Evolutionary conservation across 1,284 basidiomycete species (phyloP), one percentile per base, ranked within the genome.

Genomic region (Marasmius oreades): DNA sequence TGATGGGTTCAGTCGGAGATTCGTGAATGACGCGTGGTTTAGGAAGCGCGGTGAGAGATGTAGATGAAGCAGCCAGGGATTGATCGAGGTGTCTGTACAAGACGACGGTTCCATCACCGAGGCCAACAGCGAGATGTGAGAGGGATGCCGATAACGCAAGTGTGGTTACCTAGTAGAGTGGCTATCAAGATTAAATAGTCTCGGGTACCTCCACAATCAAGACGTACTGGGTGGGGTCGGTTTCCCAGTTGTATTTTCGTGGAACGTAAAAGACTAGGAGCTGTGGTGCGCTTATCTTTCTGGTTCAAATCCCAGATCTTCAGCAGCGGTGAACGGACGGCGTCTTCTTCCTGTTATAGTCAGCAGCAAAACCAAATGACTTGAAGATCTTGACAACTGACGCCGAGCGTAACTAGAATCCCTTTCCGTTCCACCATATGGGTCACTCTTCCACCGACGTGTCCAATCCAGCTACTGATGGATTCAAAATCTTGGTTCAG

Each of bases 61-160:
- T 74, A 0, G 76, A 64, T 0, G 80, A 80, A 18, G 88, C 84
- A 11, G 86, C 81, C 22, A 95, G 78, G 0, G 92, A 93, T 67
- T 96, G 93, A 66, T 95, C 88, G 36, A 98, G 79, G 64, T 97
- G 92, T 3, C 93, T 86, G 67, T 95, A 95, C 18, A 98, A 78
- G 5, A 98, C 80, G 5, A 98, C 94, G 0, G 92, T 92, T n/a
- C 96, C 96, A 66, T 98, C 95, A 1, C 88, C 94, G 10, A 98
- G 81, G 7, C 94, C 96, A 42, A 98, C 82, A 4, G 95, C 90
- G 18, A 99, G 82, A 70, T 95, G 91, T 1, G 90, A 85, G 1
- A 98, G 78, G n/a, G 82, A 82, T 5, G 84, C 75, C 0, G 95
- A 92, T 24, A 95, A 76, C 0, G 95, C 90, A 11, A 97, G 75